phyloP scores from a whole-genome alignment of 805 yeast species.

The Torulaspora maleeae region DNA sequence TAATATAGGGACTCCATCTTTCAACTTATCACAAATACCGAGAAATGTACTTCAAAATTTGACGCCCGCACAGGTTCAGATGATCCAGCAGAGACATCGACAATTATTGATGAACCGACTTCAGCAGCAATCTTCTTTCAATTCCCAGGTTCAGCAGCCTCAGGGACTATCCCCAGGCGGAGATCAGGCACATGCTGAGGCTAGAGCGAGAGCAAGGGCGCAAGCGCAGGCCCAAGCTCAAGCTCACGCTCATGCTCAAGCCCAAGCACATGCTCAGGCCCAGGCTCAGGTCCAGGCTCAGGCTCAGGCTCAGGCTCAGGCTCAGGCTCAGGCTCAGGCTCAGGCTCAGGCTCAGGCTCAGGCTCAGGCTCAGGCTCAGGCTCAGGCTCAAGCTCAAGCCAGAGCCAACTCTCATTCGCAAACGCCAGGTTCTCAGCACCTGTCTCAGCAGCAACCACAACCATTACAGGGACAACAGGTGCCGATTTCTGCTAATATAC shows the following conservation, averaged over 20 bases:
- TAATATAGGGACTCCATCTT: constrained; percentile 35
- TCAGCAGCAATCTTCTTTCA: constrained; percentile 20
- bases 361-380: constrained; percentile 10
- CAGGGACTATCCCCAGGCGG: constrained; percentile 8
- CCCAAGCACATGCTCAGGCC: background rate
- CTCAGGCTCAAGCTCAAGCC: constrained; percentile 3
- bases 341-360: constrained; percentile 1
- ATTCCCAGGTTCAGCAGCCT: constrained; percentile 11
- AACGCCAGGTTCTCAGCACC: constrained; percentile 12
- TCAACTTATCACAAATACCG: constrained; percentile 34
- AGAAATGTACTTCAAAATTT: constrained; percentile 31
- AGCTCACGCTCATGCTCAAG: constrained; percentile 5
- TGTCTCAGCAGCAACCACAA: constrained; percentile 8
- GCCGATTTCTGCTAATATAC: constrained; percentile 1
- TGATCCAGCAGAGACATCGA: constrained; percentile 36
- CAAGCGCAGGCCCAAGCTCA: constrained; percentile 8
- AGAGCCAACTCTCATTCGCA: constrained; percentile 3
- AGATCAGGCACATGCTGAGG: background rate
- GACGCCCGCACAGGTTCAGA: constrained; percentile 31
- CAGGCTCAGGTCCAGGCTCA: constrained; percentile 10
- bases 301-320: constrained; percentile 5
- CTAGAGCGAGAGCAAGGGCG: constrained; percentile 5
- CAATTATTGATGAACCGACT: constrained; percentile 30
- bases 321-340: constrained; percentile 5
- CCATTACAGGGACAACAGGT: constrained; percentile 6